phyloP scores from a whole-genome alignment of 1,284 basidiomycete genomes.

The Marasmius tenuissimus region DNA sequence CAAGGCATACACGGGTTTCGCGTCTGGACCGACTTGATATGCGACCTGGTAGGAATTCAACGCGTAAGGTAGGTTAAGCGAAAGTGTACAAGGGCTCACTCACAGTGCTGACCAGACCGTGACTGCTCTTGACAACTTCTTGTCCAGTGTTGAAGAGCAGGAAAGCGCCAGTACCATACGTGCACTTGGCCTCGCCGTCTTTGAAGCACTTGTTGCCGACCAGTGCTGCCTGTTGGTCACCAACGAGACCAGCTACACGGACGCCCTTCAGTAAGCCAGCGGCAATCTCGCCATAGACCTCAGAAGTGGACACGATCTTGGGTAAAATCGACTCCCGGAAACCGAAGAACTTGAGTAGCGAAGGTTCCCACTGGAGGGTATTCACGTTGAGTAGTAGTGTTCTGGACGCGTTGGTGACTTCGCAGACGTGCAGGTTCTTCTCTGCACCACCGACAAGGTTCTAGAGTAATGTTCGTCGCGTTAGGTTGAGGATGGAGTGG shows the following conservation, averaged over 20 bases:
- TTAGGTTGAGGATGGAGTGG: constrained; percentile 7
- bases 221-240: constrained; percentile 96
- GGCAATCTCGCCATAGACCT: constrained; percentile 84
- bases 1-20: constrained; percentile 87
- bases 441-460: constrained; percentile 79
- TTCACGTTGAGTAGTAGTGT: constrained; percentile 89
- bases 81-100: constrained; percentile 19
- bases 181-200: constrained; percentile 90
- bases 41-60: constrained; percentile 59
- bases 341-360: constrained; percentile 87
- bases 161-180: constrained; percentile 96
- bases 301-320: constrained; percentile 87
- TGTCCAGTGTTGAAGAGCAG: constrained; percentile 91
- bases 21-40: constrained; percentile 84
- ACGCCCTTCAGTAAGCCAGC: constrained; percentile 74
- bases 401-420: constrained; percentile 96
- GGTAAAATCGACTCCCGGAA: constrained; percentile 81
- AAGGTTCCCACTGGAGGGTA: constrained; percentile 82
- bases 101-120: constrained; percentile 90
- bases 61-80: not conserved
- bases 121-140: constrained; percentile 81
- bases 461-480: constrained; percentile 36
- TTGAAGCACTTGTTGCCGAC: constrained; percentile 94
- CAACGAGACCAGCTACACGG: constrained; percentile 88
- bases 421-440: constrained; percentile 82